Evolutionary conservation across 2,329 filamentous ascomycete species (phyloP), one percentile per base, ranked within the genome.

Genomic region (Fusarium circinatum): DNA sequence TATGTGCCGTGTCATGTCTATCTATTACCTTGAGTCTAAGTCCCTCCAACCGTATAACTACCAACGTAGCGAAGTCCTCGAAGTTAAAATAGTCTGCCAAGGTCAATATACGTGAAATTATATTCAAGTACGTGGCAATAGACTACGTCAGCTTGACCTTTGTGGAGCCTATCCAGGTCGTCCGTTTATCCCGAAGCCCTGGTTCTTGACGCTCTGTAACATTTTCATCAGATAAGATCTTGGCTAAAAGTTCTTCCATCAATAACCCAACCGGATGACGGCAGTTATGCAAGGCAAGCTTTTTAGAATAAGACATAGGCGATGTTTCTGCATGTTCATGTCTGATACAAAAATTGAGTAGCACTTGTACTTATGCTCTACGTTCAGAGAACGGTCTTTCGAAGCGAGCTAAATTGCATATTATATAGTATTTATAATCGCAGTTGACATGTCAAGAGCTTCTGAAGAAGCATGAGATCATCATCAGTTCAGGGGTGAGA

Each of bases 151-250:
- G 26, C 39, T 22, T 49, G 38, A 38, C 10, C 38, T 11, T n/a
- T 51, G 32, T 28, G 30, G 44, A 55, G 57, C 38, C 38, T 30
- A n/a, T 48, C 38, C 28, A 24, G 42, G 32, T 47, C 10, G 26
- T 49, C 36, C 4, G 30, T 68, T 42, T 32, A 47, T 51, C 30
- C 32, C n/a, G 26, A 28, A 44, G 52, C 55, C 65, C 34, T 62
- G 38, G 57, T 39, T 51, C 63, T 51, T 24, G 34, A 68, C 44
- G 15, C n/a, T 51, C 26, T 28, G 32, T 39, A 20, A 26, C 39
- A 39, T 48, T 39, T 62, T 22, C 48, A 63, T 68, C 64, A 63
- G 64, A 63, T 56, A 68, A 68, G 48, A 68, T 68, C 49, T 44
- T 68, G 65, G 62, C 28, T 45, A 56, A 62, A 54, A 28, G 45